Conservation (phyloP, 257 asterid genomes). For the Lantana camara region DNA sequence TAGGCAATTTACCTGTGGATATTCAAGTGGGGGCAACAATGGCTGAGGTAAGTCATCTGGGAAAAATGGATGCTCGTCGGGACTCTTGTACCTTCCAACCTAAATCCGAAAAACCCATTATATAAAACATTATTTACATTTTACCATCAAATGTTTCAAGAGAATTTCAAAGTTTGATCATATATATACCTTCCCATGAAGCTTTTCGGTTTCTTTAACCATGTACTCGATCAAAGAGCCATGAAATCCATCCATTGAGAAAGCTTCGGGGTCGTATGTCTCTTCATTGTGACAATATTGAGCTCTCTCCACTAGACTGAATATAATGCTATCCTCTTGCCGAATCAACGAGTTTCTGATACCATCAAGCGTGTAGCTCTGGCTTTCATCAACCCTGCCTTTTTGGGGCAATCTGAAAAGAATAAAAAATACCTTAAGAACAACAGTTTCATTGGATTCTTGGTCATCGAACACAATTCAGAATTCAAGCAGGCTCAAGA, state of each 20-base stretch:
- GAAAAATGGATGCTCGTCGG: conserved; percentile 96
- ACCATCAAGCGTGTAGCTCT: conserved; percentile 85
- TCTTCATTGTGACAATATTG: conserved; percentile 74
- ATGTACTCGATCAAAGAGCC: conserved; percentile 91
- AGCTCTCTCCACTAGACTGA: conserved; percentile 86
- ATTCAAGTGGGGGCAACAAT: conserved; percentile 79
- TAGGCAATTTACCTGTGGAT: conserved; percentile 61
- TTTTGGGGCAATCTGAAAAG: conserved; percentile 51
- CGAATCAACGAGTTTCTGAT: conserved; percentile 78
- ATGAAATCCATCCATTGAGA: conserved; percentile 65
- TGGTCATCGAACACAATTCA: background rate
- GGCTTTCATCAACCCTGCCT: conserved; percentile 73
- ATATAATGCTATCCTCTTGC: conserved; percentile 95
- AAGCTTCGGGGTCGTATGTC: conserved; percentile 70
- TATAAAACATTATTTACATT: background rate
- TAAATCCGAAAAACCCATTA: conserved; percentile 26
- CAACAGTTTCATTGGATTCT: conserved; percentile 1
- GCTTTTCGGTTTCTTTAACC: conserved; percentile 90
- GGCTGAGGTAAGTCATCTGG: conserved; percentile 66
- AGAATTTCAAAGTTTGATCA: background rate
- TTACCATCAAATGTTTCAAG: conserved; percentile 6
- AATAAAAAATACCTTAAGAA: conserved; percentile 20
- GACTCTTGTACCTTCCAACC: conserved; percentile 92
- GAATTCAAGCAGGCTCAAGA: background rate
- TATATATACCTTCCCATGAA: conserved; percentile 69